Evolutionary conservation across 331 rosid genomes (phyloP).

Genomic region (Spiraea crenata): DNA sequence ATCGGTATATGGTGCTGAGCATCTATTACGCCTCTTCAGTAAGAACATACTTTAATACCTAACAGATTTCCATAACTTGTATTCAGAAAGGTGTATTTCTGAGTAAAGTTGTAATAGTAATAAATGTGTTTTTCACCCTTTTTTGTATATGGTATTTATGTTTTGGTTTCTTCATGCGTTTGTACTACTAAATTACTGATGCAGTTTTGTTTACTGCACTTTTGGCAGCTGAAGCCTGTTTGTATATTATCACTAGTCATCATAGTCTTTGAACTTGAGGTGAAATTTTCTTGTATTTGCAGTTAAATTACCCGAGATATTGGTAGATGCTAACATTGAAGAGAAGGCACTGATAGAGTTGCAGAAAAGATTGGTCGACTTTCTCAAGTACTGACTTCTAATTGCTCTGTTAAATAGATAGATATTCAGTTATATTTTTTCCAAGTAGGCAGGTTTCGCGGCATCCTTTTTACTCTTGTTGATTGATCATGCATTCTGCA

Average conservation of each 20-base stretch:
- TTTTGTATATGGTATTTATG: not conserved
- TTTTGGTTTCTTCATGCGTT: not conserved
- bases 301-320: conserved; percentile 84
- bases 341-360: conserved; percentile 58
- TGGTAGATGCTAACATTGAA: conserved; percentile 61
- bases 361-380: conserved; percentile 52
- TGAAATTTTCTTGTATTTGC: conserved; percentile 32
- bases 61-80: not conserved
- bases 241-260: conserved; percentile 4
- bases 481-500: conserved; percentile 17
- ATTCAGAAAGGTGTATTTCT: not conserved
- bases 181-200: conserved; percentile 7
- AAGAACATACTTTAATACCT: conserved; percentile 13
- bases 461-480: not conserved
- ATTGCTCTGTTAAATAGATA: not conserved
- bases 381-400: conserved; percentile 59
- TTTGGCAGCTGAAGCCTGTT: conserved; percentile 1
- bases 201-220: not conserved
- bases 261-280: not conserved
- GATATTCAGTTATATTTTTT: not conserved
- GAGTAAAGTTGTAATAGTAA: not conserved
- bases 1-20: conserved; percentile 86
- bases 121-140: not conserved
- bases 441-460: not conserved
- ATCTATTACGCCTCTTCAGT: conserved; percentile 89